Evolutionary conservation across 495 filamentous ascomycete genomes (phyloP).

Genomic region (Neurospora pannonica): DNA sequence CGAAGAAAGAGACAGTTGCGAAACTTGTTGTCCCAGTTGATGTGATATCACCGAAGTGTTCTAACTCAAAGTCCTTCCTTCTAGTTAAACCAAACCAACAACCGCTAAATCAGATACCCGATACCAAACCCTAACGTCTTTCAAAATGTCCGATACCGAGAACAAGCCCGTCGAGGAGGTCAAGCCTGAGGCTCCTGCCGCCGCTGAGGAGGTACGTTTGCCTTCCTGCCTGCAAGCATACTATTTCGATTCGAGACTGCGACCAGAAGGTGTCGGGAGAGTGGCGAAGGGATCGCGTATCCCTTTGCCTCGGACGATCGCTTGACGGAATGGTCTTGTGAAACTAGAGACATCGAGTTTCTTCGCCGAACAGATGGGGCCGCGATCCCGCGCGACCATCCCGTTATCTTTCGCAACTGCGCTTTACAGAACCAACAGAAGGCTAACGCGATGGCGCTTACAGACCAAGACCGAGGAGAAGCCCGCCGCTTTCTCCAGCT

Average conservation of each 20-base stretch:
- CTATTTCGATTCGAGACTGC: background rate
- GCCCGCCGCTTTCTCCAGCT: slow-evolving; percentile 28
- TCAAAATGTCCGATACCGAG: slow-evolving; percentile 36
- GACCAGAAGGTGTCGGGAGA: background rate
- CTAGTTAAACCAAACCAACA: background rate
- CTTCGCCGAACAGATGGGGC: background rate
- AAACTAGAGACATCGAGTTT: background rate
- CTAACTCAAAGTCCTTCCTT: background rate
- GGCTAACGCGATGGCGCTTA: background rate
- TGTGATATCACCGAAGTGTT: background rate
- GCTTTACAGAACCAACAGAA: background rate
- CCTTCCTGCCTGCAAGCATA: background rate
- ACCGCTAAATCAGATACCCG: background rate
- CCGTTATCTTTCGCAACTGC: background rate
- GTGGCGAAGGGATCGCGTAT: background rate
- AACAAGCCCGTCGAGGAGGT: slow-evolving; percentile 29
- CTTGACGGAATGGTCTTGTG: background rate
- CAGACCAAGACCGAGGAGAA: slow-evolving; percentile 7
- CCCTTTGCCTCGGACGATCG: background rate
- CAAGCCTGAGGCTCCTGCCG: slow-evolving; percentile 37
- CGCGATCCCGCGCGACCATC: background rate
- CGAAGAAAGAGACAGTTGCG: background rate
- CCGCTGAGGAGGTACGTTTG: slow-evolving; percentile 34
- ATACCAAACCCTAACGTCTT: background rate
- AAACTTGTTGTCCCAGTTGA: background rate